Evolutionary conservation across 164 flowering plant genomes (phyloP).

Genomic region (Nymphaea thermarum): DNA sequence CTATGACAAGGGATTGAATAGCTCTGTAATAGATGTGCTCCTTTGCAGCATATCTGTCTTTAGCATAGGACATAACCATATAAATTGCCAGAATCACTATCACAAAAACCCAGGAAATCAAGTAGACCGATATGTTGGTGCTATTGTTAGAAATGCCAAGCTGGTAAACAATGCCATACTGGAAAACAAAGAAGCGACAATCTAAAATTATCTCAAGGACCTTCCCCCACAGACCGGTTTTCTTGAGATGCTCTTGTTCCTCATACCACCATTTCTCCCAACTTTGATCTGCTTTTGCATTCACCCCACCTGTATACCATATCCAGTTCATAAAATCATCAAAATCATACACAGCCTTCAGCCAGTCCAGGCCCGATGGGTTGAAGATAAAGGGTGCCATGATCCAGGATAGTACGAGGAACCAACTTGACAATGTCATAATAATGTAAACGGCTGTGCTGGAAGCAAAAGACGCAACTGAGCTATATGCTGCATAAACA

Average conservation of each 20-base stretch:
- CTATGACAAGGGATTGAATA: conserved; percentile 48
- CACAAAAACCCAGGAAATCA: conserved; percentile 70
- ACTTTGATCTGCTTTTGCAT: conserved; percentile 65
- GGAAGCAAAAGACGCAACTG: conserved; percentile 19
- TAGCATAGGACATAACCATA: conserved; percentile 45
- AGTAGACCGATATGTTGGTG: conserved; percentile 66
- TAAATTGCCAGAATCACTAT: conserved; percentile 48
- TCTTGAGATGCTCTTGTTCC: conserved; percentile 75
- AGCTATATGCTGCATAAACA: conserved; percentile 68
- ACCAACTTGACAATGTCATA: conserved; percentile 83
- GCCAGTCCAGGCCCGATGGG: conserved; percentile 99
- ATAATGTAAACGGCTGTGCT: conserved; percentile 60
- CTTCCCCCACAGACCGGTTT: conserved; percentile 95
- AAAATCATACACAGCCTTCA: conserved; percentile 86
- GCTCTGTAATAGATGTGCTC: conserved; percentile 69
- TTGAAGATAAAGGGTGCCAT: conserved; percentile 87
- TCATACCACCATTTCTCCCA: conserved; percentile 99
- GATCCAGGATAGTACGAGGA: conserved; percentile 81
- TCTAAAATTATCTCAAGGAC: conserved; percentile 74
- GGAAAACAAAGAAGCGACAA: conserved; percentile 90
- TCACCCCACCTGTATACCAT: conserved; percentile 58
- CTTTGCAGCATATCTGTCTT: conserved; percentile 60
- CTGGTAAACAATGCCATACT: conserved; percentile 82
- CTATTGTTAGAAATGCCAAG: conserved; percentile 37
- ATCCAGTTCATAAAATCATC: conserved; percentile 87